Base-by-base conservation (phyloP, 768 basidiomycete genomes). In the Russula sp. region DNA sequence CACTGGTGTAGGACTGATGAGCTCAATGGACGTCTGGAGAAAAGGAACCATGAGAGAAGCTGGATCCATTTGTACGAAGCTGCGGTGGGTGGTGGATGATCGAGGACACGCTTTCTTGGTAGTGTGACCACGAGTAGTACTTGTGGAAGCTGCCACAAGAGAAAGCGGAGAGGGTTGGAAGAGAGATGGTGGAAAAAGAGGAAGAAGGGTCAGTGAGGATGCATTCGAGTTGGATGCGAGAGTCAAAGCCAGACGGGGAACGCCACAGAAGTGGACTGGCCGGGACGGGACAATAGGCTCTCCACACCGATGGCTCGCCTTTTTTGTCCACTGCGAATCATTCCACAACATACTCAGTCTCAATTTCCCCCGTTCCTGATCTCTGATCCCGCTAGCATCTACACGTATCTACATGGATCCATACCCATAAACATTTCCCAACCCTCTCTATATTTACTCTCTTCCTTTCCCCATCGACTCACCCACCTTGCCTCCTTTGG, bases 11-110 rank as follows among this genome's bases (percentile, higher is more conserved):
- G 41, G 42, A 20, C 10, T 53, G 56, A 54, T 22, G 56, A 58
- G 18, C 25, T 29, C 25, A 29, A 29, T 29, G 14, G 47, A 34
- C 8, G 56, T 58, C 36, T 35, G 47, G 36, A 29, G 25, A 35
- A 36, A 25, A 56, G 50, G 49, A 7, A 47, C 13, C 10, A 46
- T 43, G 41, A 60, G 29, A 20, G 50, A 64, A 49, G 39, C 14
- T 39, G 51, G 48, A 53, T 29, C 38, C 58, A 57, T 66, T 66
- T 66, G 63, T 64, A 66, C 16, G 35, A 8, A 9, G 9, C 59
- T 65, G 61, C 35, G 56, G 61, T 29, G 25, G 14, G 46, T 14
- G 41, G 41, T 16, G 41, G 41, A 41, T 9, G 41, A 41, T 13
- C 10, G n/a, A 20, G 13, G 25, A 29, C 46, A 29, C 49, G n/a